Evolutionary conservation across 768 basidiomycete species (phyloP).

Genomic region (Trichaptum fuscoviolaceum): DNA sequence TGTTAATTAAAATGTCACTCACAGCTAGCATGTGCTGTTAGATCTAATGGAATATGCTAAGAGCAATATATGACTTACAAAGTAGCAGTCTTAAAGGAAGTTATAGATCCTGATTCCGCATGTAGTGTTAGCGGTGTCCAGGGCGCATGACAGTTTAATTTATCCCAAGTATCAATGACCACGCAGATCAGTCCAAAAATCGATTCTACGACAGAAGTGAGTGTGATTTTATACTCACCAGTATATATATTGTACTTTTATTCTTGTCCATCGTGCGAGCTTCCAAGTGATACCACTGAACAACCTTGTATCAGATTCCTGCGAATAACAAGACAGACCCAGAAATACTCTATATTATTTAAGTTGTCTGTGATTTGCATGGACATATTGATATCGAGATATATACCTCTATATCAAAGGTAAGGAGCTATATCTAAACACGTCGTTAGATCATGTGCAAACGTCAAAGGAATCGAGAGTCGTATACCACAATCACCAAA

Average conservation of each 20-base stretch:
- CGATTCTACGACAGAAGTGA: background rate
- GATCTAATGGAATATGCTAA: too few species aligned
- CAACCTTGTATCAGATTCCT: background rate
- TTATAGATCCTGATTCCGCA: background rate
- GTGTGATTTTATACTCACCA: background rate
- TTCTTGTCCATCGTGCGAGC: background rate
- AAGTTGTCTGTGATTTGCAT: background rate
- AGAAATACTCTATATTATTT: background rate
- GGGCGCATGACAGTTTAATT: background rate
- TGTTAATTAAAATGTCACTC: too few species aligned
- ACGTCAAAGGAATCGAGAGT: background rate
- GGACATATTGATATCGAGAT: background rate
- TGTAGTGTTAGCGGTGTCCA: background rate
- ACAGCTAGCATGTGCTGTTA: background rate
- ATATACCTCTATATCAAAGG: background rate
- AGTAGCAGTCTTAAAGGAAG: background rate
- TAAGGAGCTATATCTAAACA: background rate
- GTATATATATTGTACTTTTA: background rate
- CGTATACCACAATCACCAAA: background rate
- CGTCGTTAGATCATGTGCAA: background rate
- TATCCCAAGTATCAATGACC: background rate
- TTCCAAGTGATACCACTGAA: background rate
- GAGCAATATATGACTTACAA: background rate
- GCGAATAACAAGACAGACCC: background rate
- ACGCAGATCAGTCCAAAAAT: background rate